Conservation (phyloP, 1,139 yeast genomes). For the Blastobotrys elegans region DNA sequence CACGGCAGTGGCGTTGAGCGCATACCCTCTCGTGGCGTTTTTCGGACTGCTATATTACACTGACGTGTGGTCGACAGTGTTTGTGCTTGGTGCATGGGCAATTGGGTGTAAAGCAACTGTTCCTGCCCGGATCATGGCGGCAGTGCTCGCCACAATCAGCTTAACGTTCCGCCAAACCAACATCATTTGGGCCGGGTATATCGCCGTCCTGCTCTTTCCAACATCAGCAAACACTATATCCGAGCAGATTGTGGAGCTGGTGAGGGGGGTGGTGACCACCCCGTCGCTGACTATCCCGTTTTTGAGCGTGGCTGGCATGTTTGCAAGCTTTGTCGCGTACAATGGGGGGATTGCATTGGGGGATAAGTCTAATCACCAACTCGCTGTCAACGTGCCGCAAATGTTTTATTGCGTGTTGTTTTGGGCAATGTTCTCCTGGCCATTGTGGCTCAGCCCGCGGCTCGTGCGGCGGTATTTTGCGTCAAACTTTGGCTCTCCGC, state of each 20-base stretch:
- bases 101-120: conserved; percentile 27
- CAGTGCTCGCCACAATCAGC: conserved; percentile 26
- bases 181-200: conserved; percentile 74
- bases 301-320: conserved; percentile 45
- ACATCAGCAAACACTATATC: not conserved
- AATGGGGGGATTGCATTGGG: conserved; percentile 84
- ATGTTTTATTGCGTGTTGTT: conserved; percentile 71
- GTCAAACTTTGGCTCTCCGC: conserved; percentile 28
- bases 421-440: conserved; percentile 58
- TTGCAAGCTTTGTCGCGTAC: conserved; percentile 50
- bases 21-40: conserved; percentile 67
- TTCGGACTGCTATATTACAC: conserved; percentile 82
- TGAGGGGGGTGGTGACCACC: not conserved
- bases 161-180: conserved; percentile 86
- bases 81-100: conserved; percentile 50
- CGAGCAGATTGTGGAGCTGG: conserved; percentile 3
- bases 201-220: conserved; percentile 30
- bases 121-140: conserved; percentile 16
- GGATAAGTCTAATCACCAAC: conserved; percentile 78
- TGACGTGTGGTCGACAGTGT: conserved; percentile 83
- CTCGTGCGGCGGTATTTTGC: conserved; percentile 28
- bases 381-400: conserved; percentile 72
- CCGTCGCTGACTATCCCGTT: conserved; percentile 43
- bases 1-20: conserved; percentile 33
- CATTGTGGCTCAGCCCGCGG: conserved; percentile 35